Evolutionary conservation across 768 basidiomycete species (phyloP).

Genomic region (Glaciozyma martinii): DNA sequence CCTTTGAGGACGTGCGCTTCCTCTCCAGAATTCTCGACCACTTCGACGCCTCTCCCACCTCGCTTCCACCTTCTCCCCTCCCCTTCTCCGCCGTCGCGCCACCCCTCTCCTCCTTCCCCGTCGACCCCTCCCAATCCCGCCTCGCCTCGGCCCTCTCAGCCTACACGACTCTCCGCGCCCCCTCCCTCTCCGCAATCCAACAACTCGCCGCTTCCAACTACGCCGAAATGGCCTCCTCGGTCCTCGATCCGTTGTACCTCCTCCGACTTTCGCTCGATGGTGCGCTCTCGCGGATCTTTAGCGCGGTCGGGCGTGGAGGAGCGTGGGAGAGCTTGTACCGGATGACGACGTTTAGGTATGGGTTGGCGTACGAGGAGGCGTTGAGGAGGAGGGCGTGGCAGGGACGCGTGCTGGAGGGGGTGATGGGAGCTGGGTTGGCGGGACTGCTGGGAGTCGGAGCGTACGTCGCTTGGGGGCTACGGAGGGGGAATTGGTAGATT

Average conservation of each 20-base stretch:
- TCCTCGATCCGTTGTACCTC: slow-evolving; percentile 24
- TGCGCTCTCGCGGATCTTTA: slow-evolving; percentile 31
- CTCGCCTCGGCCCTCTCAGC: slow-evolving; percentile 45
- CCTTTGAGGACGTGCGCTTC: slow-evolving; percentile 91
- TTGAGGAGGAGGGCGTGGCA: slow-evolving; percentile 63
- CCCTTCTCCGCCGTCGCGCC: slow-evolving; percentile 20
- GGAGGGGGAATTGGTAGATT: background rate
- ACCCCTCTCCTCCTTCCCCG: background rate
- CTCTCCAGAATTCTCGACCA: slow-evolving; percentile 64
- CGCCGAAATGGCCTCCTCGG: slow-evolving; percentile 49
- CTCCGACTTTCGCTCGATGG: slow-evolving; percentile 24
- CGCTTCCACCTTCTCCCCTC: slow-evolving; percentile 19
- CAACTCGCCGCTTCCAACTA: slow-evolving; percentile 95
- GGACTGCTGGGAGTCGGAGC: background rate
- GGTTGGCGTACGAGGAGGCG: slow-evolving; percentile 80
- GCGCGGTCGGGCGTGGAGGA: slow-evolving; percentile 45
- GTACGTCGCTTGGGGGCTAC: background rate
- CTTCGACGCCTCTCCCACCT: slow-evolving; percentile 48
- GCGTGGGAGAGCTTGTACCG: slow-evolving; percentile 86
- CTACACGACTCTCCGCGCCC: slow-evolving; percentile 74
- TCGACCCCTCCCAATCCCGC: background rate
- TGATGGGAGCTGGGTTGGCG: background rate
- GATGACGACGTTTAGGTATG: slow-evolving; percentile 96
- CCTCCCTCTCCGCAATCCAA: slow-evolving; percentile 81
- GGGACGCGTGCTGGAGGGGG: slow-evolving; percentile 49